Base-by-base conservation (phyloP, 2,329 filamentous ascomycete species). In the Fusarium gaditjirri region DNA sequence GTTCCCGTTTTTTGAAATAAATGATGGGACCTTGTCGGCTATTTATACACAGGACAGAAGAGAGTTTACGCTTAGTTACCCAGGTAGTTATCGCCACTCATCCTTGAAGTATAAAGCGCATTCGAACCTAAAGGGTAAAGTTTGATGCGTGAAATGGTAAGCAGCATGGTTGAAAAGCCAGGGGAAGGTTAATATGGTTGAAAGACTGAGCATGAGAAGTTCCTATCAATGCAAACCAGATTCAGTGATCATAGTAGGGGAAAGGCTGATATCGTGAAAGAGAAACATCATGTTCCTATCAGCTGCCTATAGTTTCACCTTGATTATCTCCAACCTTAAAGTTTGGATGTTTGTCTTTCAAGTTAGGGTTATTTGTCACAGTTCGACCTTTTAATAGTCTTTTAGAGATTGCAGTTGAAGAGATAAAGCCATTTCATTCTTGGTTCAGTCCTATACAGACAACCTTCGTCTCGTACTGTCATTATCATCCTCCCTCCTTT, bases 31-130 rank as follows among this genome's bases (percentile, higher is more conserved):
- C 14, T 33, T 33, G 7, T 14, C 1, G 16, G n/a, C 3, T 50
- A 50, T 33, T 33, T 50, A 50, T 35, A 50, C 6, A 17, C 16
- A 50, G 8, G 3, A 35, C 8, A 33, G 12, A n/a, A 33, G 33
- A 19, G n/a, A 14, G 16, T 1, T 35, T 0, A 7, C 4, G 6
- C 29, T n/a, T n/a, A n/a, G n/a, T n/a, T n/a, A n/a, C n/a, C n/a
- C n/a, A n/a, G n/a, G n/a, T n/a, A n/a, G n/a, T n/a, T n/a, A n/a
- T n/a, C n/a, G n/a, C n/a, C n/a, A n/a, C n/a, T n/a, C n/a, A n/a
- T n/a, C n/a, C n/a, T n/a, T n/a, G n/a, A n/a, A n/a, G n/a, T n/a
- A n/a, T n/a, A n/a, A n/a, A n/a, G n/a, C n/a, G n/a, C n/a, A n/a
- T n/a, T n/a, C n/a, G n/a, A n/a, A n/a, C n/a, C n/a, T n/a, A n/a